Base-by-base conservation (phyloP, 352 stramenopile species). In the Pythium chondricola region DNA sequence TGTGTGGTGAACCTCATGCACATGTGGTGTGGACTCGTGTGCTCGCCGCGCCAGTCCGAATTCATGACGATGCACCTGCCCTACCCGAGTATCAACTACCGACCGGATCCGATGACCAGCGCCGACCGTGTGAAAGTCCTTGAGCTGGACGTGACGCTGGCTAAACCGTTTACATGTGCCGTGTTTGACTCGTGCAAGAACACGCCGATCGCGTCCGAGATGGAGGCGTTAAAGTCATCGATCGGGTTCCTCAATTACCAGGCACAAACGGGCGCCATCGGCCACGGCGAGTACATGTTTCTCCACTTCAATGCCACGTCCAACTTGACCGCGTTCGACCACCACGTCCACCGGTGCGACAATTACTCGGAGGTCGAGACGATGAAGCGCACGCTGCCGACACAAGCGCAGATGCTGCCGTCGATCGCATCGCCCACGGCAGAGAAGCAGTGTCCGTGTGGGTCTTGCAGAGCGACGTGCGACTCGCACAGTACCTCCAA, bases 221-320 rank as follows among this genome's bases (percentile, higher is more conserved):
- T 63, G 6, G 65, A 82, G 13, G 74, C 67, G 13, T 83, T 93
- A 68, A 88, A 90, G 63, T 90, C 79, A 24, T 89, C 77, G 13
- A 57, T 94, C 11, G 85, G 85, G 6, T 90, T 95, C 43, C 65
- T 95, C 21, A 93, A 92, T 52, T 95, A 91, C 55, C 85, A 95
- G 58, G 78, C 86, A 61, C 85, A 95, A 61, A 90, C 83, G 3
- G 85, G 83, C 5, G 84, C 83, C 6, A 69, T 95, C 25, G 80
- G 83, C 27, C 85, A 95, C 54, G 85, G 85, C n/a, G 74, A 95
- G 56, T 95, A 78, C 55, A 80, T 95, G 56, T 76, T 78, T 18
- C 55, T 94, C 40, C 56, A 70, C 6, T 95, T 95, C 39, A 71
- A 75, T 51, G 58, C 47, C 14, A 65, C 45, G 4, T 60, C 56